Base-by-base conservation (phyloP, 139 green algal genomes). In the Bryopsis sp. region DNA sequence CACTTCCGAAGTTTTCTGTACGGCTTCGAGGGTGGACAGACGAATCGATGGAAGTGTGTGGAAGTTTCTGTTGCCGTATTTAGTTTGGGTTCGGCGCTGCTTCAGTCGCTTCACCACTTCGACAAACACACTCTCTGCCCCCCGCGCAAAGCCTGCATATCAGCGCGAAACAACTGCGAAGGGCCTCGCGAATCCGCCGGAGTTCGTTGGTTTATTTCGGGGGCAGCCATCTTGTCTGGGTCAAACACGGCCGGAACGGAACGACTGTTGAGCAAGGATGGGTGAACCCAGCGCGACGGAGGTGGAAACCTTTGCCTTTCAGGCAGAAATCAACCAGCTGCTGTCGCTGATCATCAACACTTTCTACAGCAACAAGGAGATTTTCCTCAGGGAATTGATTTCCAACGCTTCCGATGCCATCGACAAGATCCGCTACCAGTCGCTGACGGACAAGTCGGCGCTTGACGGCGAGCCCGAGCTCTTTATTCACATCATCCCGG, bases 241-340 rank as follows among this genome's bases (percentile, higher is more conserved):
- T n/a, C n/a, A n/a, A n/a, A n/a, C 43, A 54, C 15, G 19, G 43
- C 15, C 43, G 43, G 43, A 54, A 26, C 43, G 15, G 43, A n/a
- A n/a, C n/a, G n/a, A n/a, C n/a, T n/a, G n/a, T n/a, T n/a, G n/a
- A n/a, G n/a, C n/a, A n/a, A n/a, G n/a, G n/a, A n/a, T n/a, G 43
- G 43, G 43, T 19, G 43, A 11, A 54, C 15, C 29, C n/a, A 71
- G 60, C 47, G 50, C 72, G 22, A 34, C 43, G 24, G 48, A 74
- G 47, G 33, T 61, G 19, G 73, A 78, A 58, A 78, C 73, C 26
- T 78, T 72, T 37, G 73, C 73, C 35, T 78, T 78, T 57, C 93
- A 96, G 86, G 93, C 92, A 19, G 94, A 99, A 78, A 99, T 99
- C 74, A 99, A 99, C 79, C 94, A 99, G 89, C 87, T 99, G 67